Evolutionary conservation across 208 protist genomes (phyloP).

Genomic region (Tetramitus jugosus): DNA sequence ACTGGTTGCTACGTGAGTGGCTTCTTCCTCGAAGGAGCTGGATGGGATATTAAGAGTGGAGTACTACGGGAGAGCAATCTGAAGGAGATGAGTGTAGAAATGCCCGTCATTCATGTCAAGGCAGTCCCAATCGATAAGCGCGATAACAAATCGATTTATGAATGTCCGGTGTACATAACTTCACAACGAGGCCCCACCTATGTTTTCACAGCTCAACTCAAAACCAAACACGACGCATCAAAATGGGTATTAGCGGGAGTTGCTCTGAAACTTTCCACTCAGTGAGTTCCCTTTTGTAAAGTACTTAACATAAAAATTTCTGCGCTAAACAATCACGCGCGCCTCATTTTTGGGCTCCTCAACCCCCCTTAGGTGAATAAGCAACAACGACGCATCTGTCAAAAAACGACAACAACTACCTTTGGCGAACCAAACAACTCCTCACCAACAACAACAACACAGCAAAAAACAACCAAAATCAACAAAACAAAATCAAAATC

Average conservation of each 20-base stretch:
- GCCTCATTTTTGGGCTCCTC: too few relatives aligned
- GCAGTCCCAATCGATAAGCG: slow-evolving; percentile 51
- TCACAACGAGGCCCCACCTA: slow-evolving; percentile 46
- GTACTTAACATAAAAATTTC: too few relatives aligned
- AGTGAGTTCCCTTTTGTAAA: too few relatives aligned
- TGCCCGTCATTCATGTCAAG: slow-evolving; percentile 60
- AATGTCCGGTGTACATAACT: slow-evolving; percentile 68
- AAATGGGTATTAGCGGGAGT: slow-evolving; percentile 68
- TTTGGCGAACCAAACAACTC: too few relatives aligned
- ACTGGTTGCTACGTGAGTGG: slow-evolving; percentile 73
- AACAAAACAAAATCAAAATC: too few relatives aligned
- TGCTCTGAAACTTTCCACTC: slow-evolving; percentile 54
- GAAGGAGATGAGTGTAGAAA: slow-evolving; percentile 38
- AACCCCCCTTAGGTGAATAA: too few relatives aligned
- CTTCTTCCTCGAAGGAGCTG: slow-evolving; percentile 67
- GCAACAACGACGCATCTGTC: too few relatives aligned
- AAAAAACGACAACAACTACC: too few relatives aligned
- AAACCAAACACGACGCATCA: slow-evolving; percentile 41
- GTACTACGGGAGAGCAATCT: slow-evolving; percentile 41
- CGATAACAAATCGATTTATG: slow-evolving; percentile 51
- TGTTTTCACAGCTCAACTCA: slow-evolving; percentile 55
- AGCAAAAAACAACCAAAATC: too few relatives aligned
- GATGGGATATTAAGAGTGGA: slow-evolving; percentile 51
- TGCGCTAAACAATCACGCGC: too few relatives aligned
- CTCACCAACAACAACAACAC: too few relatives aligned